Evolutionary conservation across 352 stramenopile species (phyloP).

Genomic region (Bremia lactucae): DNA sequence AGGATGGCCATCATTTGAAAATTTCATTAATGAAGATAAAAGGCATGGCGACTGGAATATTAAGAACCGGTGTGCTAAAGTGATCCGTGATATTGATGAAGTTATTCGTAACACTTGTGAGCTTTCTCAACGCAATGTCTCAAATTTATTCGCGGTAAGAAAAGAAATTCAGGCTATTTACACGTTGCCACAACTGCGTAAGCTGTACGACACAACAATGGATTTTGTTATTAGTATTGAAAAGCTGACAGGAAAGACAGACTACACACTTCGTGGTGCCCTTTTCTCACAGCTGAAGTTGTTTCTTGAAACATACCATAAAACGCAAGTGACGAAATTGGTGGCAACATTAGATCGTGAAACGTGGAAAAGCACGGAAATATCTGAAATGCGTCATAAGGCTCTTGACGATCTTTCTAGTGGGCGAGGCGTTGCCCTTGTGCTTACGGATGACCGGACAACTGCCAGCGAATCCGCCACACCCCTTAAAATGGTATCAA

Average conservation of each 20-base stretch:
- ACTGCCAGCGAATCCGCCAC: slow-evolving; percentile 50
- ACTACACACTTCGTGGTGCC: slow-evolving; percentile 88
- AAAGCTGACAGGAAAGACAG: slow-evolving; percentile 83
- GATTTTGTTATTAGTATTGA: slow-evolving; percentile 89
- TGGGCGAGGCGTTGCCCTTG: slow-evolving; percentile 77
- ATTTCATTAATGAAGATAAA: slow-evolving; percentile 33
- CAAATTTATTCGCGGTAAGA: slow-evolving; percentile 77
- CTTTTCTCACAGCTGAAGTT: slow-evolving; percentile 90
- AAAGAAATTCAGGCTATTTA: slow-evolving; percentile 83
- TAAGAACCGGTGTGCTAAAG: slow-evolving; percentile 53
- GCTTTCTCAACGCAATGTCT: slow-evolving; percentile 79
- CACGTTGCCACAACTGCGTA: slow-evolving; percentile 88
- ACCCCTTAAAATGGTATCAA: slow-evolving; percentile 73
- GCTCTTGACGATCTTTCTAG: slow-evolving; percentile 87
- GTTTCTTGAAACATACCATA: slow-evolving; percentile 92
- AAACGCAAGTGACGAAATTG: slow-evolving; percentile 86
- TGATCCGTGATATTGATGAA: slow-evolving; percentile 80
- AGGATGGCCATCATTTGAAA: slow-evolving; percentile 36
- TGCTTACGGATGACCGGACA: slow-evolving; percentile 55
- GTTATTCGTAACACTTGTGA: slow-evolving; percentile 79
- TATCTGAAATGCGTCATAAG: slow-evolving; percentile 85
- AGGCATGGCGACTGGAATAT: slow-evolving; percentile 65
- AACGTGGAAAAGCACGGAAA: slow-evolving; percentile 90
- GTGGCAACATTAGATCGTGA: slow-evolving; percentile 92
- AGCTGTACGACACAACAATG: slow-evolving; percentile 91